Percentiles rank a stretch among this genome's conserved stretches.
These are phyloP conservation scores for Venturia nashicola DNA, from an alignment of 2,329 filamentous ascomycete genomes.

Conservation along the genomic window DNA sequence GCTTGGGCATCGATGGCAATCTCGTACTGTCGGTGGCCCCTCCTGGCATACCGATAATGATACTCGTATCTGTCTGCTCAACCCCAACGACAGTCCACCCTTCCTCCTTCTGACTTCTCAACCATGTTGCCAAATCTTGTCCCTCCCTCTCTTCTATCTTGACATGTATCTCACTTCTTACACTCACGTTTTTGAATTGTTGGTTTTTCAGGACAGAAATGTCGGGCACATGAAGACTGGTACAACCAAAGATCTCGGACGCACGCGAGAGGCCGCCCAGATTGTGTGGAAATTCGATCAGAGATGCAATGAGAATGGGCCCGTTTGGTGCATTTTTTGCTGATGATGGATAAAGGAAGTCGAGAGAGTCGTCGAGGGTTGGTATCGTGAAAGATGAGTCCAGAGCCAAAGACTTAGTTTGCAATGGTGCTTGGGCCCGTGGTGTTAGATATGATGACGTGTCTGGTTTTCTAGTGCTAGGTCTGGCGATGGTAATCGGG, in stretches of 20 bases:
- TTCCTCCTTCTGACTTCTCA: constrained; percentile 29
- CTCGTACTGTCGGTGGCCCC: constrained; percentile 13
- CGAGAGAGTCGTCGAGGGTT: neutral
- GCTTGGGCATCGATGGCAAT: constrained; percentile 20
- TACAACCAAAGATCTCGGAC: constrained; percentile 38
- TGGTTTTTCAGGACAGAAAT: constrained; percentile 28
- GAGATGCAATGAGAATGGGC: constrained; percentile 36
- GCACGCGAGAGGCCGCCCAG: constrained; percentile 38
- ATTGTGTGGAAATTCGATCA: constrained; percentile 38
- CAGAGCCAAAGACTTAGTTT: constrained; percentile 30
- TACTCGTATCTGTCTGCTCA: constrained; percentile 40
- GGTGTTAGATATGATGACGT: neutral
- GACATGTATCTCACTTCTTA: constrained; percentile 37
- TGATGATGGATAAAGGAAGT: constrained; percentile 13
- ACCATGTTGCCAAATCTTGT: constrained; percentile 22
- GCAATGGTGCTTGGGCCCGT: constrained; percentile 24
- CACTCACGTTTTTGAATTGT: constrained; percentile 37
- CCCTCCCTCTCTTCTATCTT: constrained; percentile 29
- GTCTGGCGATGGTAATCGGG: too few species aligned
- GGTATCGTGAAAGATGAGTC: neutral
- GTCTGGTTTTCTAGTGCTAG: neutral
- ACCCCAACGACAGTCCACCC: constrained; percentile 41
- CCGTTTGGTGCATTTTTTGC: constrained; percentile 16
- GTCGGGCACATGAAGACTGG: constrained; percentile 31
- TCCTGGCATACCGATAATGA: constrained; percentile 26